A percentile compares a stretch with the other conserved stretches of the same genome.
Evolutionary conservation across 805 yeast genomes (phyloP).

Genomic region (Wickerhamomyces sydowiorum): DNA sequence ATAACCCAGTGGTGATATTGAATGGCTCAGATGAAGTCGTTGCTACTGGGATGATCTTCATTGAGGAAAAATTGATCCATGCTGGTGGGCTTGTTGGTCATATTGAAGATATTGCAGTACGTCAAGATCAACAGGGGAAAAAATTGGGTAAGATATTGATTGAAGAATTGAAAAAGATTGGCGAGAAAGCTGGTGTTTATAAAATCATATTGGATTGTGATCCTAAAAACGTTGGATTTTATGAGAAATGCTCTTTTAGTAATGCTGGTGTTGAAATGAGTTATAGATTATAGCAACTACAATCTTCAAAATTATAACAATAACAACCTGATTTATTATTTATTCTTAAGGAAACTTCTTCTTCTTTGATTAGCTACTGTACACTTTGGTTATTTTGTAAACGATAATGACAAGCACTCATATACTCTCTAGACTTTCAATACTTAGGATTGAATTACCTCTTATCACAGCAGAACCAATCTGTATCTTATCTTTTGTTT

Average conservation of each 20-base stretch:
- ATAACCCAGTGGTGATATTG: slow-evolving; percentile 66
- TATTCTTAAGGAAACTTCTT: too few relatives aligned
- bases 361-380: not conserved
- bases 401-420: too few relatives aligned
- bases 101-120: slow-evolving; percentile 90
- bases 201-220: slow-evolving; percentile 89
- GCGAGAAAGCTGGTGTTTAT: slow-evolving; percentile 62
- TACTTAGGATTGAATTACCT: slow-evolving; percentile 71
- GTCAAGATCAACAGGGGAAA: slow-evolving; percentile 72
- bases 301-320: not conserved
- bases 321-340: not conserved
- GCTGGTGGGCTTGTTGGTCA: slow-evolving; percentile 84
- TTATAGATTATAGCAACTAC: slow-evolving; percentile 30
- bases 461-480: slow-evolving; percentile 71
- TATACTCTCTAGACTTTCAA: slow-evolving; percentile 39
- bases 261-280: slow-evolving; percentile 70
- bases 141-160: slow-evolving; percentile 70
- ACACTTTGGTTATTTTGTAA: not conserved
- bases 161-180: slow-evolving; percentile 52
- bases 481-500: slow-evolving; percentile 42
- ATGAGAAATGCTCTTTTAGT: slow-evolving; percentile 78
- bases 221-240: slow-evolving; percentile 74
- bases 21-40: slow-evolving; percentile 50
- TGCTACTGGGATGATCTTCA: slow-evolving; percentile 76
- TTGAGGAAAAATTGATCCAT: slow-evolving; percentile 83